These are phyloP conservation scores for Xylaria sp. DNA, from an alignment of 2,329 filamentous ascomycete species.

Conservation along the genomic window DNA sequence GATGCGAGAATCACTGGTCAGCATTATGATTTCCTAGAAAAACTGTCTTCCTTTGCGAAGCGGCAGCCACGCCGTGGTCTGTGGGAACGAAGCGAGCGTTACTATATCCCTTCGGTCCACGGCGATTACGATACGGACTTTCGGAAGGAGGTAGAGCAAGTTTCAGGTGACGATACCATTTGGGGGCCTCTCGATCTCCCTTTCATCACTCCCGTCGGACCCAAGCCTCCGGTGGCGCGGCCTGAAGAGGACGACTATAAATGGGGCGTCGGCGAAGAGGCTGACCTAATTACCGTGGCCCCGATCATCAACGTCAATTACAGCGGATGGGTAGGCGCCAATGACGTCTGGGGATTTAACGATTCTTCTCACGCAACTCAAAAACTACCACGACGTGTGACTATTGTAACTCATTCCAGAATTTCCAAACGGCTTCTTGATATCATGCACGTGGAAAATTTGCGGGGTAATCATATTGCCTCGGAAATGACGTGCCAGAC, in stretches of 20 bases:
- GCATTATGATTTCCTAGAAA: conserved; percentile 78
- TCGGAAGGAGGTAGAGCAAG: conserved; percentile 64
- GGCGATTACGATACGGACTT: conserved; percentile 72
- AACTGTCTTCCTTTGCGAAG: conserved; percentile 65
- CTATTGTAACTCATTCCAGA: conserved; percentile 79
- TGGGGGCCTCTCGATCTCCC: conserved; percentile 70
- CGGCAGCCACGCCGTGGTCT: conserved; percentile 73
- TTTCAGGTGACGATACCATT: conserved; percentile 59
- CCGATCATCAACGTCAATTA: conserved; percentile 78
- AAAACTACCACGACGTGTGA: conserved; percentile 71
- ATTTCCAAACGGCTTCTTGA: conserved; percentile 74
- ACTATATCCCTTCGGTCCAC: conserved; percentile 72
- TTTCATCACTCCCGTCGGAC: conserved; percentile 66
- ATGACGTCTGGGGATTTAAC: conserved; percentile 71
- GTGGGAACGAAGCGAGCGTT: conserved; percentile 76
- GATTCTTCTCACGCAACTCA: conserved; percentile 54
- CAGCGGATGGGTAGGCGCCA: conserved; percentile 74
- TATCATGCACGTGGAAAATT: conserved; percentile 78
- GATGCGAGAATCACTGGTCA: conserved; percentile 81
- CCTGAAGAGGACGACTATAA: conserved; percentile 69
- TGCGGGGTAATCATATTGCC: conserved; percentile 74
- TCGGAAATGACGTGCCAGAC: conserved; percentile 82
- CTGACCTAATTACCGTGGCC: conserved; percentile 74
- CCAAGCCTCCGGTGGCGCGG: conserved; percentile 63
- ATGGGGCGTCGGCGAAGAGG: conserved; percentile 79